Conservation (phyloP, 192 early-diverging fungal genomes). For the Coemansia sp. region DNA sequence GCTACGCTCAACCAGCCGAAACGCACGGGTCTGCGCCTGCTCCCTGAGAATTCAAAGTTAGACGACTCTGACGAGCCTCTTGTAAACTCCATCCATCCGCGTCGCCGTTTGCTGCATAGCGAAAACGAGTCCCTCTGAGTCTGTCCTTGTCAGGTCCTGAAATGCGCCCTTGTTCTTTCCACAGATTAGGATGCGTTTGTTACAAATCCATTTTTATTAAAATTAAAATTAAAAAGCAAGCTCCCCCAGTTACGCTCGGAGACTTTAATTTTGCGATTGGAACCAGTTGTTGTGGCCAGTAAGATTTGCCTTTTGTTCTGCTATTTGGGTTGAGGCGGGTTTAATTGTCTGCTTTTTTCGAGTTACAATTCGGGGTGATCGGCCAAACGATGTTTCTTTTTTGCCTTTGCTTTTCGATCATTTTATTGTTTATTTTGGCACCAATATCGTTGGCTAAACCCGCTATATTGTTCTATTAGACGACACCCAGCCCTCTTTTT, state of each 20-base stretch:
- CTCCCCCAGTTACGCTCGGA: too few relatives aligned
- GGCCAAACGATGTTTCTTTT: too few relatives aligned
- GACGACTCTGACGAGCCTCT: constrained; percentile 9
- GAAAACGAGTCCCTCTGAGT: constrained; percentile 2
- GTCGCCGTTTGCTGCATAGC: not conserved
- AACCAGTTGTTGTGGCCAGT: not conserved
- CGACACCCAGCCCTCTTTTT: not conserved
- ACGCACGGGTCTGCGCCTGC: constrained; percentile 3
- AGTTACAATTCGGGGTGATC: too few relatives aligned
- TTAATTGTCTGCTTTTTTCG: too few relatives aligned
- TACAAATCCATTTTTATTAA: not conserved
- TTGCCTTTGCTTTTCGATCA: not conserved
- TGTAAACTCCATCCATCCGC: not conserved
- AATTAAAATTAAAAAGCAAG: too few relatives aligned
- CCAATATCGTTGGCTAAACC: not conserved
- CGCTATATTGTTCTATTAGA: not conserved
- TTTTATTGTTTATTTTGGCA: not conserved
- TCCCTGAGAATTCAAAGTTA: not conserved
- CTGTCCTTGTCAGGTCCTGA: not conserved
- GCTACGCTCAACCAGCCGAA: constrained; percentile 36
- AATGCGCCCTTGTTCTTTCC: not conserved
- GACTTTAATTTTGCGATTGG: too few relatives aligned
- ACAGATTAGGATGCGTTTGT: not conserved
- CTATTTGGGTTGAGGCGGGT: too few relatives aligned
- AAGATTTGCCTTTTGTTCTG: too few relatives aligned